Evolutionary conservation across 2,329 filamentous ascomycete genomes (phyloP).

Genomic region (Ophiocordyceps camponoti-leonardi): DNA sequence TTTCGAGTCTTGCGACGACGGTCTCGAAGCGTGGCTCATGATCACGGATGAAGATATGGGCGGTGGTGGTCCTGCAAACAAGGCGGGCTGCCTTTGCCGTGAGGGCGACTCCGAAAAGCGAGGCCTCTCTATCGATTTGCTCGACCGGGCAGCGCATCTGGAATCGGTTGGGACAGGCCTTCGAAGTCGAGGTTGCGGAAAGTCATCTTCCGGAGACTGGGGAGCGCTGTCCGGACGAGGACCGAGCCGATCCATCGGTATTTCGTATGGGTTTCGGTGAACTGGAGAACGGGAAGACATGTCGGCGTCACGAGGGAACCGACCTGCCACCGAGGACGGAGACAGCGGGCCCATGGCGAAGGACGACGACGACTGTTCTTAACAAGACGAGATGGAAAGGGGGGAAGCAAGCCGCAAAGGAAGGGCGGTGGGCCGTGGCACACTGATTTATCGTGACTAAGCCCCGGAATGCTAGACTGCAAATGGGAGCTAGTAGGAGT

Average conservation of each 20-base stretch:
- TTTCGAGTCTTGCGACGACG: conserved; percentile 5
- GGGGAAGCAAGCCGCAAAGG: not conserved
- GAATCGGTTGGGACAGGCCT: conserved; percentile 3
- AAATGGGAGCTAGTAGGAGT: no score
- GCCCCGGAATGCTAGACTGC: no score
- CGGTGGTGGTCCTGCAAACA: conserved; percentile 32
- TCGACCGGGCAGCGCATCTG: conserved; percentile 3
- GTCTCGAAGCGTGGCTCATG: conserved; percentile 6
- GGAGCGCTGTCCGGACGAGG: conserved; percentile 15
- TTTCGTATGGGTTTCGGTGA: conserved; percentile 13
- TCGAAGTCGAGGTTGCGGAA: conserved; percentile 7
- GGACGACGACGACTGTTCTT: not conserved
- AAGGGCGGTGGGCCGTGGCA: not conserved
- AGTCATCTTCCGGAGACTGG: conserved; percentile 6
- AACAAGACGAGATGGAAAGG: not conserved
- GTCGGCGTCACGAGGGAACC: conserved; percentile 9
- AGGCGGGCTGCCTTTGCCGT: conserved; percentile 12
- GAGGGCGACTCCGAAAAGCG: conserved; percentile 15
- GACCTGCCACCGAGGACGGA: conserved; percentile 5
- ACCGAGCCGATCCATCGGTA: conserved; percentile 21
- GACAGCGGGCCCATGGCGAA: not conserved
- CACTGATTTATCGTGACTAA: not conserved
- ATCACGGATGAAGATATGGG: conserved; percentile 28
- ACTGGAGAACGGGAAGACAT: conserved; percentile 10
- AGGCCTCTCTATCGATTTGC: conserved; percentile 7